Conservation (phyloP, 2,329 filamentous ascomycete species). For the Ophiostoma triangulosporum region DNA sequence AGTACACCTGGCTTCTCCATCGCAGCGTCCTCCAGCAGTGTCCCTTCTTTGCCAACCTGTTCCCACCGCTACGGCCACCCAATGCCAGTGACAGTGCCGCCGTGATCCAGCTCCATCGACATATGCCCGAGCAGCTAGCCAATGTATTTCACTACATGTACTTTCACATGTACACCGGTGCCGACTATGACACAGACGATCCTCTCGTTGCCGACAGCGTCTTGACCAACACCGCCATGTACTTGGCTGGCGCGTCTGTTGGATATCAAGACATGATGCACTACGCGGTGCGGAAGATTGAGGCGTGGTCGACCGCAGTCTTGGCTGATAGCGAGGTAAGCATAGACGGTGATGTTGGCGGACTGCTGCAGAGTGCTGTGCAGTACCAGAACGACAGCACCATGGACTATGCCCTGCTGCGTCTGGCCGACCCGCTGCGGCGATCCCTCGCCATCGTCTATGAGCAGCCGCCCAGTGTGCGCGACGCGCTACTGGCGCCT, state of each 20-base stretch:
- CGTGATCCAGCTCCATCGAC: constrained; percentile 10
- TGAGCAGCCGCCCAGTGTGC: constrained; percentile 14
- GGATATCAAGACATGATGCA: constrained; percentile 16
- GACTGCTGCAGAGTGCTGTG: neutral
- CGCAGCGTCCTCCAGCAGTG: constrained; percentile 8
- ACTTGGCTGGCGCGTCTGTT: constrained; percentile 17
- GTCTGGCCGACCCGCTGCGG: constrained; percentile 15
- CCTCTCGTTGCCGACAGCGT: constrained; percentile 14
- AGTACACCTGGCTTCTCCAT: constrained; percentile 8
- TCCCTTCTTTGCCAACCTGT: constrained; percentile 4
- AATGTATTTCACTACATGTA: constrained; percentile 20
- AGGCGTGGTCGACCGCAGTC: constrained; percentile 14
- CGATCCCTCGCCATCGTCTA: constrained; percentile 16
- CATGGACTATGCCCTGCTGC: constrained; percentile 11
- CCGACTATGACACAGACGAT: constrained; percentile 6
- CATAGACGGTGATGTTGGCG: neutral
- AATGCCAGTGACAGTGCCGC: neutral
- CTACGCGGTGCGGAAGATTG: constrained; percentile 33
- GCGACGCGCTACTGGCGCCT: constrained; percentile 6
- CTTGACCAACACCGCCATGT: constrained; percentile 16
- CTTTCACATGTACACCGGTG: constrained; percentile 12
- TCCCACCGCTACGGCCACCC: neutral
- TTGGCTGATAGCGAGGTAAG: neutral
- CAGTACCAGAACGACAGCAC: neutral
- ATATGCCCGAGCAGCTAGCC: constrained; percentile 13